Base-by-base conservation (phyloP, 805 yeast genomes). In the Candida gorgasii region DNA sequence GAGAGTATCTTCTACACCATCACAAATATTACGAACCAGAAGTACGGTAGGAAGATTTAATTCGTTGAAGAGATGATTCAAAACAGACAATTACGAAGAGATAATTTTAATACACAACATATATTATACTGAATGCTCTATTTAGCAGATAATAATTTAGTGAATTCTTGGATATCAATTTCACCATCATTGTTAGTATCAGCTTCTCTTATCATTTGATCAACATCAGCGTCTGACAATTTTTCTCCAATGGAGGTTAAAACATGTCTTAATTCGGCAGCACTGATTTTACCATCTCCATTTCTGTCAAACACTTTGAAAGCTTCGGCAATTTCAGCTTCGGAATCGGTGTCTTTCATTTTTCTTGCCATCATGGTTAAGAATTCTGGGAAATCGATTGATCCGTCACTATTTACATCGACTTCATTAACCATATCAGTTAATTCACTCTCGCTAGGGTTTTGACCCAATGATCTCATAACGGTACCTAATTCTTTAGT, bases 381-480 rank as follows among this genome's bases (percentile, higher is more conserved):
- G 45, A 71, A 71, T 50, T 71, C 76, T 18, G 76, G 75, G 58
- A 71, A 71, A 53, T 71, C 76, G 39, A 71, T 68, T 27, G 73
- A 65, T 29, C 97, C 97, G 69, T 93, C 95, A 55, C 92, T 92
- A 71, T 93, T 93, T 48, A 85, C 84, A 65, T 93, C 99, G 41
- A 93, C 95, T 69, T 93, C 99, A 65, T 92, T 92, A 75, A 93
- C 88, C 85, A 93, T 82, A 63, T 93, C 99, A 43, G 93, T 86
- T 57, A 93, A 84, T 67, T 93, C 99, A 52, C 89, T 82, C 67
- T 93, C 98, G 39, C 95, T 83, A 27, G 99, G 99, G 59, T 92
- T 92, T 67, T 89, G 93, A 40, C 99, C 99, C 60, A 93, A 76
- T n/a, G 97, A 88, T 72, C 99, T 85, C 99, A 93, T 93, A 40